A percentile compares a stretch with the other conserved stretches of the same genome.
These are phyloP conservation scores for Penicillium turbatum DNA, from an alignment of 495 filamentous ascomycete genomes.

Conservation along the genomic window DNA sequence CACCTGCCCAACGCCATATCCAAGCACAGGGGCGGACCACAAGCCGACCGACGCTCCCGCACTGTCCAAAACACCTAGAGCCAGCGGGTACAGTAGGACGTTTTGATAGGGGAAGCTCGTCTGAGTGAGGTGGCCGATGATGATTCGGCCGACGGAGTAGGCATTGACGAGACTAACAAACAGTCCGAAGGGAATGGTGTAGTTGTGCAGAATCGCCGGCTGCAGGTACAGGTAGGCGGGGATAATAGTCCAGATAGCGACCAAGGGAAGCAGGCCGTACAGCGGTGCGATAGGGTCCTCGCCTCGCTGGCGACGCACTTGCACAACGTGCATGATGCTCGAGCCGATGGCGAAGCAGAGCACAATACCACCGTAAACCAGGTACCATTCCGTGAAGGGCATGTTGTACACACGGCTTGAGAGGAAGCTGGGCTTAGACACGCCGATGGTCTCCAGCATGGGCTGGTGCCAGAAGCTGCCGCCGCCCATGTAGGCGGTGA, in stretches of 20 bases:
- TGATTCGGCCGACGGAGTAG: conserved; percentile 91
- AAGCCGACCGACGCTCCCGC: conserved; percentile 65
- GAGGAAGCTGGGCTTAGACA: conserved; percentile 60
- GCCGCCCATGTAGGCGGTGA: conserved; percentile 80
- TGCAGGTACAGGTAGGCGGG: conserved; percentile 77
- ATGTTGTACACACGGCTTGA: conserved; percentile 68
- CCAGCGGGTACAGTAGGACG: conserved; percentile 63
- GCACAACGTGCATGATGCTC: conserved; percentile 77
- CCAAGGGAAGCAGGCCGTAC: conserved; percentile 76
- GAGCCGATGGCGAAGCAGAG: conserved; percentile 72
- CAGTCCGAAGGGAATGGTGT: conserved; percentile 82
- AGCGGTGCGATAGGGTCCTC: conserved; percentile 68
- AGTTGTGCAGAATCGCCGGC: conserved; percentile 71
- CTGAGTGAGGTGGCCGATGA: conserved; percentile 85
- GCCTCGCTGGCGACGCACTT: conserved; percentile 66
- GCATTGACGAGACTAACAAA: conserved; percentile 87
- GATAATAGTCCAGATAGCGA: conserved; percentile 67
- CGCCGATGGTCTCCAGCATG: conserved; percentile 66
- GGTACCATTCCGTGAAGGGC: conserved; percentile 85
- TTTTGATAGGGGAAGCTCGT: conserved; percentile 84
- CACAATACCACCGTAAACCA: conserved; percentile 82
- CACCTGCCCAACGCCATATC: conserved; percentile 71
- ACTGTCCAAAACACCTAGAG: conserved; percentile 70
- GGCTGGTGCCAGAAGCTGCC: conserved; percentile 89
- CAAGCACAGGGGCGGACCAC: conserved; percentile 71